Base-by-base conservation (phyloP, 2,329 filamentous ascomycete genomes). In the Diaporthe sp. region DNA sequence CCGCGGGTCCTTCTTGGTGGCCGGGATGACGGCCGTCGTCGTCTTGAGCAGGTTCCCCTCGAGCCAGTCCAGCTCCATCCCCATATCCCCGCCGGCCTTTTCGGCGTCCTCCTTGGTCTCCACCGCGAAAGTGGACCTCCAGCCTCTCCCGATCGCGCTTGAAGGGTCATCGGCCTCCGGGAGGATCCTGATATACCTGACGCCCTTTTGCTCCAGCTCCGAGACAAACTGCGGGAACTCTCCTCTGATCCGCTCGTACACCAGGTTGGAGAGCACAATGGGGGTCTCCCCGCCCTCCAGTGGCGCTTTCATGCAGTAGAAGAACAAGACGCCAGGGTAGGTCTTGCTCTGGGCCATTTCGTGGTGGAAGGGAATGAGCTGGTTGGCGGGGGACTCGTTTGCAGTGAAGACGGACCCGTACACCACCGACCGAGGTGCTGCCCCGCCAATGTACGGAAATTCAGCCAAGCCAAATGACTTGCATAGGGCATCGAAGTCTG, bases 361-460 rank as follows among this genome's bases (percentile, higher is more conserved):
- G n/a, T 75, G 74, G 39, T 75, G 72, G 61, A 75, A 75, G 1
- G 74, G 74, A 32, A 75, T 75, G n/a, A 75, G 74, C 59, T 75
- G 74, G 44, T 75, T 72, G 17, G 74, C 68, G 4, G 74, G 74
- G 7, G 74, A 74, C 72, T 74, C 74, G 37, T 75, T 75, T 4
- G 74, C 74, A 9, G 74, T 75, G 59, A 74, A 75, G 15, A 75
- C 74, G 19, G 74, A 75, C 19, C 74, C 71, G 13, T 61, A 68
- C 25, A 75, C 50, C 37, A 71, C 72, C 0, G 71, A 56, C 15
- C 74, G 71, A 1, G 74, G 74, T 3, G 74, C 72, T 10, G 74
- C 74, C 9, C 74, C 74, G 66, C 74, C 74, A 17, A 75, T 71
- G 25, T 75, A 75, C 1, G 74, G 71, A 15, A 75, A 75, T 2